Conservation (phyloP, 78 protist genomes). For the Diacronema lutheri region DNA sequence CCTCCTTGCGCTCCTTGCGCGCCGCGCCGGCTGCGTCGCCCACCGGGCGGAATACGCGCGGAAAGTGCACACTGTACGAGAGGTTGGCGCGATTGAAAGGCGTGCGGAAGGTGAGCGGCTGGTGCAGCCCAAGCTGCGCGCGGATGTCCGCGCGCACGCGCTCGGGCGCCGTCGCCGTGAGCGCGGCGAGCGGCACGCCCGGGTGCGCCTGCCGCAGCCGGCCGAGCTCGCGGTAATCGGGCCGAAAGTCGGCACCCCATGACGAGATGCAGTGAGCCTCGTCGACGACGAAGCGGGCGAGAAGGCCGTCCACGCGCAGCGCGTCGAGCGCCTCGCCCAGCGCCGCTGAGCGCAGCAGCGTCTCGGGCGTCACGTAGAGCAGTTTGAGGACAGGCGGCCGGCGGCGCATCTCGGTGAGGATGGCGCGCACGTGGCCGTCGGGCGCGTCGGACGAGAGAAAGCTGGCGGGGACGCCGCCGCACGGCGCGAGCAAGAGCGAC, state of each 20-base stretch:
- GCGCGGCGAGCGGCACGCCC: slow-evolving; percentile 29
- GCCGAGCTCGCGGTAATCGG: slow-evolving; percentile 21
- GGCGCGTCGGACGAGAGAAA: not conserved
- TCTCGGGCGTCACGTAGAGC: slow-evolving; percentile 64
- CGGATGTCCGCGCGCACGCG: slow-evolving; percentile 16
- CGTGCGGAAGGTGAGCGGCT: not conserved
- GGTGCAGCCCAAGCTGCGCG: not conserved
- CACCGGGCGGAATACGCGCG: too few relatives aligned
- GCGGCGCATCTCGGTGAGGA: not conserved
- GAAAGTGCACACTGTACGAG: not conserved
- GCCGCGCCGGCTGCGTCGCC: not conserved
- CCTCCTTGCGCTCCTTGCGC: slow-evolving; percentile 8
- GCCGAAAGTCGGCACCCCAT: slow-evolving; percentile 38
- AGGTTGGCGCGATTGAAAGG: slow-evolving; percentile 47
- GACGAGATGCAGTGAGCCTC: not conserved
- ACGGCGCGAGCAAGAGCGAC: not conserved
- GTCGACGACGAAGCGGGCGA: slow-evolving; percentile 43
- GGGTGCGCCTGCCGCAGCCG: slow-evolving; percentile 19
- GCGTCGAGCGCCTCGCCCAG: not conserved
- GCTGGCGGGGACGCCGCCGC: not conserved
- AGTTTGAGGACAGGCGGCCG: not conserved
- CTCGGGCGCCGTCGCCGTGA: slow-evolving; percentile 52
- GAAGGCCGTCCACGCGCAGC: slow-evolving; percentile 10
- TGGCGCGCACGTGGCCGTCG: not conserved
- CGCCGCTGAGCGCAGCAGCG: not conserved